Percentiles rank a stretch among this genome's conserved stretches.
These are phyloP conservation scores for Hymenochaete sp. DNA, from an alignment of 1,284 basidiomycete species.

Conservation along the genomic window DNA sequence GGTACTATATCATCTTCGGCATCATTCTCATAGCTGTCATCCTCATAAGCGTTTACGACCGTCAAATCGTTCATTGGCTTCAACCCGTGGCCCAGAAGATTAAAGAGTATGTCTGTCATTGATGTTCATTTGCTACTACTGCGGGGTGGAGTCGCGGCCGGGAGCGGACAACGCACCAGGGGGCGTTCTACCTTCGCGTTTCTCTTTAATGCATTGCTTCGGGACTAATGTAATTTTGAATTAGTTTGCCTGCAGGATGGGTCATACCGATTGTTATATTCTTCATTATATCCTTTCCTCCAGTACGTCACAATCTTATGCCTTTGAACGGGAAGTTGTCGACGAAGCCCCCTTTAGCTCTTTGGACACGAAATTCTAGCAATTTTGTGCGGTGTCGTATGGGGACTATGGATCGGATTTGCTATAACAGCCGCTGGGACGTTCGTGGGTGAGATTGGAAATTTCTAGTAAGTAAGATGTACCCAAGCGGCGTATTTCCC, in stretches of 20 bases:
- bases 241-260: slow-evolving; percentile 34
- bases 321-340: not conserved
- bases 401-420: slow-evolving; percentile 62
- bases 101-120: slow-evolving; percentile 25
- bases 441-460: slow-evolving; percentile 29
- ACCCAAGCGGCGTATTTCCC: not conserved
- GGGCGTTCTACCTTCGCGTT: not conserved
- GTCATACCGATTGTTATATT: slow-evolving; percentile 39
- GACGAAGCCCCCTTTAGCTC: slow-evolving; percentile 32
- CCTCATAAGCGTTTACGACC: slow-evolving; percentile 47
- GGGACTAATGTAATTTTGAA: too few relatives aligned
- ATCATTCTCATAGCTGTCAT: slow-evolving; percentile 33
- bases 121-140: not conserved
- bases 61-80: slow-evolving; percentile 51
- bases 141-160: not conserved
- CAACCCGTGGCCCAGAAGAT: slow-evolving; percentile 48
- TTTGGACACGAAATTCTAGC: slow-evolving; percentile 75
- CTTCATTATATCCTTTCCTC: slow-evolving; percentile 30
- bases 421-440: slow-evolving; percentile 29
- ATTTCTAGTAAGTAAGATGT: slow-evolving; percentile 28
- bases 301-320: slow-evolving; percentile 32
- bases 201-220: too few relatives aligned
- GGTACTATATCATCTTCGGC: slow-evolving; percentile 29
- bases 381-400: slow-evolving; percentile 69
- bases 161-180: not conserved